Evolutionary conservation across 768 basidiomycete species (phyloP), one percentile per base, ranked within the genome.

Genomic region (Mycena albidolilacea): DNA sequence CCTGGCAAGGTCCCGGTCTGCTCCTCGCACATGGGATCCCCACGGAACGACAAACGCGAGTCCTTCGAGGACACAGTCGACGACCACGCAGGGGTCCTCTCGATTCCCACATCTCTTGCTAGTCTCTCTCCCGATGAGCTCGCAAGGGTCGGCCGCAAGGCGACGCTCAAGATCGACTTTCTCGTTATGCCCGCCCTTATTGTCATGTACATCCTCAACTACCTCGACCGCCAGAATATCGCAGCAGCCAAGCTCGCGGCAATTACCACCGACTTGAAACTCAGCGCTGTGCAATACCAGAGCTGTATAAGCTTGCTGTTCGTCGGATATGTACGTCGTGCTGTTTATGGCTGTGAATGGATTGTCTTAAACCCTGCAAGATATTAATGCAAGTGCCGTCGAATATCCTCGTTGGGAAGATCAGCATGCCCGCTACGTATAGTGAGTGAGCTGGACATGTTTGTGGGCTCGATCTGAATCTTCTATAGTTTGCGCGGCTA

Each of bases 141-240:
- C 64, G 69, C 69, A 21, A 30, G 6, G 5, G 17, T 74, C 19
- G 73, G 50, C 2, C 64, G 65, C 43, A 48, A 11, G 9, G 73
- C 69, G 69, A 74, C 73, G 65, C 61, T 62, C 64, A 74, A 74
- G 48, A 74, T 67, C 39, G 73, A 74, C 44, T 2, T 67, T 1
- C 23, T 74, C 3, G 48, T 74, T 39, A 67, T 74, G 73, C 73
- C 73, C 21, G 69, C 73, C 4, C 43, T 74, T 8, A 55, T 67
- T 39, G 0, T 75, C 44, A 75, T 75, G 74, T 71, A 75, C 23
- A 46, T 75, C 41, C 69, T 75, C 61, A 75, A 75, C 67, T 75
- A 64, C 67, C 74, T 75, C 41, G 74, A 75, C 52, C 74, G 74
- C 10, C 74, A 75, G 70, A 75, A 75, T 41, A 75, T 75, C 54